Evolutionary conservation across 1,284 basidiomycete species (phyloP).

Genomic region (Leccinum fuscescens): DNA sequence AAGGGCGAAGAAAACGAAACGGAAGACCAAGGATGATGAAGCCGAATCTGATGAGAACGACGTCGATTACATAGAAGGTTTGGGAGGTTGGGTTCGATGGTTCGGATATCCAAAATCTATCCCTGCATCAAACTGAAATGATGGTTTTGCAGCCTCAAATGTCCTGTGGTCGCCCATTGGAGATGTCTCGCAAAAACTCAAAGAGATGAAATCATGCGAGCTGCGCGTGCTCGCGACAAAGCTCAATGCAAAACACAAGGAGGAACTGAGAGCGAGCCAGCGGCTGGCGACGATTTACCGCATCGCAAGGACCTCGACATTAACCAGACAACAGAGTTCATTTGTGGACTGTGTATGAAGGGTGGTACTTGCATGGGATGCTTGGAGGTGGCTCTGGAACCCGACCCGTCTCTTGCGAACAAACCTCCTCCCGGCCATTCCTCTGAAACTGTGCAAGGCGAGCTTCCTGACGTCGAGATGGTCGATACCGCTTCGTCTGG

Average conservation of each 20-base stretch:
- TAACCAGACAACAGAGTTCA: conserved; percentile 71
- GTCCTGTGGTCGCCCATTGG: conserved; percentile 79
- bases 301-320: conserved; percentile 41
- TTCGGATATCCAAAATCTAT: conserved; percentile 33
- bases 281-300: conserved; percentile 25
- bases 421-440: conserved; percentile 18
- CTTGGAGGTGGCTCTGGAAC: conserved; percentile 52
- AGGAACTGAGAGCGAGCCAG: conserved; percentile 13
- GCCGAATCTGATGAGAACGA: conserved; percentile 45
- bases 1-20: conserved; percentile 42
- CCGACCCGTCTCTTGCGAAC: conserved; percentile 35
- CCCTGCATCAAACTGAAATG: conserved; percentile 11
- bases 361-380: conserved; percentile 79
- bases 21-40: conserved; percentile 42
- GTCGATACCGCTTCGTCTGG: conserved; percentile 24
- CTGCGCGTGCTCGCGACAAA: conserved; percentile 53
- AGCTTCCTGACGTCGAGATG: conserved; percentile 34
- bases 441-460: conserved; percentile 11
- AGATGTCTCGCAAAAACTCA: conserved; percentile 66
- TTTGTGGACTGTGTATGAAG: conserved; percentile 75
- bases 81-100: conserved; percentile 89
- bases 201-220: conserved; percentile 70
- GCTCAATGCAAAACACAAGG: conserved; percentile 38
- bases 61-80: conserved; percentile 49
- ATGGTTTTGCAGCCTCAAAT: conserved; percentile 56